Evolutionary conservation across 495 filamentous ascomycete genomes (phyloP).

Genomic region (Talaromyces ruber): DNA sequence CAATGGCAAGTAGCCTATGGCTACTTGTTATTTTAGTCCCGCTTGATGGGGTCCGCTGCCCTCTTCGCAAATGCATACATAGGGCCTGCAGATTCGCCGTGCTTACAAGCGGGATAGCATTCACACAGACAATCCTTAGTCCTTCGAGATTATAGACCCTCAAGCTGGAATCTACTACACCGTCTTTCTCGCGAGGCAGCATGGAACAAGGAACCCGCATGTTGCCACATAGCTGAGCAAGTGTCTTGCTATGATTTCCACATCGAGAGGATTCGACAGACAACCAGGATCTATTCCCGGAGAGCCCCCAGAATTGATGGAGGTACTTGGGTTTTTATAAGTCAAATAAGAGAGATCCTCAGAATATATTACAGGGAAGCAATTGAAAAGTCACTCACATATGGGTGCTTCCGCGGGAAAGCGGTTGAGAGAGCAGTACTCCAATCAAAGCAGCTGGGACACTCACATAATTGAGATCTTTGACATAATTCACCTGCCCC

Average conservation of each 20-base stretch:
- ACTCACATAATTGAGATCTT: background rate
- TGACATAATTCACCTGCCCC: background rate
- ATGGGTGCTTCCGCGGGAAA: background rate
- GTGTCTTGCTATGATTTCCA: constrained; percentile 34
- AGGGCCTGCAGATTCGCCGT: constrained; percentile 24
- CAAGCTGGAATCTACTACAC: constrained; percentile 30
- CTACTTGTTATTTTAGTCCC: background rate
- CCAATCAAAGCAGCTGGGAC: background rate
- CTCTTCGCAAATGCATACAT: constrained; percentile 31
- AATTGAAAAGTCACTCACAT: background rate
- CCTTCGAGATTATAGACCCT: constrained; percentile 25
- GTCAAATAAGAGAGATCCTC: background rate
- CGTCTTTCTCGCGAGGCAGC: constrained; percentile 46
- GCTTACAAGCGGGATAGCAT: constrained; percentile 24
- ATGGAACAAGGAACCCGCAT: constrained; percentile 35
- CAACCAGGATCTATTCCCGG: constrained; percentile 17
- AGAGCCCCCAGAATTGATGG: constrained; percentile 4
- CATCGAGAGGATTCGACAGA: constrained; percentile 21
- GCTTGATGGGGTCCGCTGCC: constrained; percentile 40
- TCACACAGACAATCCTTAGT: constrained; percentile 29
- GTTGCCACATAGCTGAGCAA: constrained; percentile 21
- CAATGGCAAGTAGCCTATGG: too few species aligned
- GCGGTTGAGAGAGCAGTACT: background rate
- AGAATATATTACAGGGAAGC: background rate
- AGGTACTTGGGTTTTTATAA: constrained; percentile 1